phyloP scores from a whole-genome alignment of 768 basidiomycete species.

The Ephemerocybe angulata region DNA sequence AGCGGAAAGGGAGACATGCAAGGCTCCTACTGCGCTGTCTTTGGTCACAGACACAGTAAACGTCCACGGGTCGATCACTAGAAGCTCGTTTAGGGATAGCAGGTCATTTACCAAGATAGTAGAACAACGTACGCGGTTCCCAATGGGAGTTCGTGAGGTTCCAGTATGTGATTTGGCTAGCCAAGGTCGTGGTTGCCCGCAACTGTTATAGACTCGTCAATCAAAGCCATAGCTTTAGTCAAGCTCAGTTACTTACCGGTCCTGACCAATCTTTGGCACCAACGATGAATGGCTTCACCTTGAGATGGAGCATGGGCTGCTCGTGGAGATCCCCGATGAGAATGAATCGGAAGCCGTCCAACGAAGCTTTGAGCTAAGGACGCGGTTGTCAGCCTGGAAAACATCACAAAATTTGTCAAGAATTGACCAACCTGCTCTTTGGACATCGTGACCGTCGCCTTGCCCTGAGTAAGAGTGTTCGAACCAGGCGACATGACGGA shows the following conservation, averaged over 20 bases:
- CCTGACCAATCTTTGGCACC: slow-evolving; percentile 92
- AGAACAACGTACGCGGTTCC: slow-evolving; percentile 72
- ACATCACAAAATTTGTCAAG: background rate
- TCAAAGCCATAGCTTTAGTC: background rate
- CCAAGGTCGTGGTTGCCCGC: slow-evolving; percentile 77
- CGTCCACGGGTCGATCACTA: slow-evolving; percentile 96
- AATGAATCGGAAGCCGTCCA: slow-evolving; percentile 90
- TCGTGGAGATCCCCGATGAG: slow-evolving; percentile 95
- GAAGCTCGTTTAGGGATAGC: background rate
- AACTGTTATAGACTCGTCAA: slow-evolving; percentile 45
- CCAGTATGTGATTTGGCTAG: slow-evolving; percentile 89
- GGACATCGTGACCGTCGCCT: slow-evolving; percentile 50
- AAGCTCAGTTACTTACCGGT: slow-evolving; percentile 48
- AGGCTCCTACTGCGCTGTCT: slow-evolving; percentile 45
- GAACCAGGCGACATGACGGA: background rate
- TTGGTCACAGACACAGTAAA: slow-evolving; percentile 69
- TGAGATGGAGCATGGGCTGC: slow-evolving; percentile 88
- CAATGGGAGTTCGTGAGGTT: slow-evolving; percentile 97
- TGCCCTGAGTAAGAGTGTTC: slow-evolving; percentile 24
- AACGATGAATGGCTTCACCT: slow-evolving; percentile 78
- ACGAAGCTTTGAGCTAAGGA: slow-evolving; percentile 70
- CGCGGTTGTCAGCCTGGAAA: slow-evolving; percentile 1
- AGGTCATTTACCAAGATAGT: background rate
- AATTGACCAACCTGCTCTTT: slow-evolving; percentile 68
- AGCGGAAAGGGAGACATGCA: slow-evolving; percentile 63